These are phyloP conservation scores for Naganishia onofrii DNA, from an alignment of 768 basidiomycete species.

Conservation along the genomic window DNA sequence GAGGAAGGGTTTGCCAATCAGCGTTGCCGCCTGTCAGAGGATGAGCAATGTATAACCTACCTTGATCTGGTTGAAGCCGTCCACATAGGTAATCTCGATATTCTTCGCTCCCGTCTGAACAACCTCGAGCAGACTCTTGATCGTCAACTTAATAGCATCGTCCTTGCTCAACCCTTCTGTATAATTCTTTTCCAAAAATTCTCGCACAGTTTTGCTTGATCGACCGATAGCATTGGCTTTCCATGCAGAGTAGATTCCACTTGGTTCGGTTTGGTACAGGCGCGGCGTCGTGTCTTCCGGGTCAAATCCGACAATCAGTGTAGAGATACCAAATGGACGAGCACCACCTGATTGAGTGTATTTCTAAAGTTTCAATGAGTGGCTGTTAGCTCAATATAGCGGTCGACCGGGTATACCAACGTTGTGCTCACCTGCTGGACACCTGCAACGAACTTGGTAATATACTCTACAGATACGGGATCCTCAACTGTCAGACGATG, in stretches of 20 bases:
- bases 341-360: constrained; percentile 99
- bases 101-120: constrained; percentile 99
- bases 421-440: constrained; percentile 85
- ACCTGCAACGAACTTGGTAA: constrained; percentile 96
- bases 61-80: constrained; percentile 86
- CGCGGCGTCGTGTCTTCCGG: constrained; percentile 82
- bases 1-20: background rate
- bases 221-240: constrained; percentile 99
- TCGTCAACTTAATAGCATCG: constrained; percentile 87
- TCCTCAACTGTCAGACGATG: constrained; percentile 97
- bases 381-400: background rate
- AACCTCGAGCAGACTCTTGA: constrained; percentile 93
- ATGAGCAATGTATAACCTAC: constrained; percentile 57
- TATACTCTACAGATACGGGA: constrained; percentile 96
- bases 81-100: constrained; percentile 98
- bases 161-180: constrained; percentile 83
- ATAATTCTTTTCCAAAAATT: constrained; percentile 97
- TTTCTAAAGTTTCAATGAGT: constrained; percentile 57
- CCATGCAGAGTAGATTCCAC: constrained; percentile 97
- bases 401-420: background rate
- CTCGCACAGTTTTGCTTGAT: constrained; percentile 95
- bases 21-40: background rate
- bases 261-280: constrained; percentile 94
- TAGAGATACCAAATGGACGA: constrained; percentile 95
- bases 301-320: constrained; percentile 94